Base-by-base conservation (phyloP, 805 yeast species). In the Ogataea degrootiae region DNA sequence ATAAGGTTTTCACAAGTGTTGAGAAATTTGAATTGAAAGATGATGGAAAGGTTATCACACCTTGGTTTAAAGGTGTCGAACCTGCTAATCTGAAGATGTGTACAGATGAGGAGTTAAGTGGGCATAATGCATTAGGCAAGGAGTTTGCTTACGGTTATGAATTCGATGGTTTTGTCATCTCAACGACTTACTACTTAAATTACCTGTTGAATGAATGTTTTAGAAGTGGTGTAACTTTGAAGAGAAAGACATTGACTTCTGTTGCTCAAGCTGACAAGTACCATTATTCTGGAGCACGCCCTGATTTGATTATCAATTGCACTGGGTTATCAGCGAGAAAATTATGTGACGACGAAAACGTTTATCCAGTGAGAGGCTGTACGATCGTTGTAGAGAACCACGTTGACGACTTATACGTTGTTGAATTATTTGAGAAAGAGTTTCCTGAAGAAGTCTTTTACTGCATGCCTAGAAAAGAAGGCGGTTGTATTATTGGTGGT, bases 401-500 rank as follows among this genome's bases (percentile, higher is more conserved):
- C 39, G 42, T 66, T 49, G 59, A 65, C 52, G 51, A 54, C 48
- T 55, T 74, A 62, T 36, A 65, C n/a, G 54, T 59, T 34, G 62
- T 65, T 14, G 62, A 66, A 4, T 50, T 55, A 19, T 42, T 43
- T 15, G 60, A 59, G 7, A 48, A 58, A 1, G 60, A 60, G 4
- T 57, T 60, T 53, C 68, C 70, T 0, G 66, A 66, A 43, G 89
- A 84, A 53, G 58, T 67, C 42, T 65, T 82, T 26, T 83, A 83
- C 57, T 67, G 79, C 34, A 77, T 83, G 72, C 89, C 89, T n/a
- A 65, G 89, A 47, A 78, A 77, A 50, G 89, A 83, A 64, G 88
- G 89, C n/a, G 87, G 86, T 40, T 70, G 79, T 34, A 78, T 83
- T 37, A 72, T 83, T 47, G 90, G 89, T 3, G 90, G 89, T 0